These are phyloP conservation scores for Ophiostoma quercus DNA, from an alignment of 2,329 filamentous ascomycete species.

Conservation along the genomic window DNA sequence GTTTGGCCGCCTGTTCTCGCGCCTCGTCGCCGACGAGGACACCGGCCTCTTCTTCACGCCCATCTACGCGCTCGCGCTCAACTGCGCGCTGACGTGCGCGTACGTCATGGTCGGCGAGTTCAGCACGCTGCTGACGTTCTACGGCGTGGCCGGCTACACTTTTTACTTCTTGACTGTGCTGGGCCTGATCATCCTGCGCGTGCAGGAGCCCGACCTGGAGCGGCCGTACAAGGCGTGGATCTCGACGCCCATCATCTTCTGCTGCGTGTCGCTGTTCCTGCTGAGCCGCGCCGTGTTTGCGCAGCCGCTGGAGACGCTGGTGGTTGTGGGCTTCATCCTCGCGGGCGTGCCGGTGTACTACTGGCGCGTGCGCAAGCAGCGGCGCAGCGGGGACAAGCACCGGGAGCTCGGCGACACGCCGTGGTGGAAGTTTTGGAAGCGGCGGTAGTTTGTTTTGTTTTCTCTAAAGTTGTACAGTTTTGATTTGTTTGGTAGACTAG, in stretches of 20 bases:
- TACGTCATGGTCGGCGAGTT: constrained; percentile 91
- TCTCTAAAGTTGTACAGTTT: background rate
- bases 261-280: constrained; percentile 91
- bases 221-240: constrained; percentile 96
- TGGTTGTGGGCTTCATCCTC: constrained; percentile 79
- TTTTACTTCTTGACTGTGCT: constrained; percentile 97
- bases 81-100: constrained; percentile 62
- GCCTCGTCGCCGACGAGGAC: constrained; percentile 68
- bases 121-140: constrained; percentile 86
- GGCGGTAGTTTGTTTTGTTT: constrained; percentile 28
- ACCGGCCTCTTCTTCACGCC: constrained; percentile 86
- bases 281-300: constrained; percentile 84
- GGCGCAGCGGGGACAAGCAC: constrained; percentile 44
- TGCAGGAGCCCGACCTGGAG: constrained; percentile 80
- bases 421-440: constrained; percentile 60
- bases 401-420: constrained; percentile 38
- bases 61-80: constrained; percentile 84
- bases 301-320: constrained; percentile 81
- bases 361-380: constrained; percentile 62
- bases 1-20: constrained; percentile 53
- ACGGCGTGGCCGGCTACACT: constrained; percentile 92
- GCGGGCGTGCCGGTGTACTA: constrained; percentile 84
- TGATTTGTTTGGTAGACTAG: background rate
- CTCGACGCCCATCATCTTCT: constrained; percentile 93
- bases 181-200: constrained; percentile 82